Evolutionary conservation across 495 filamentous ascomycete species (phyloP).

Genomic region (Daldinia decipiens): DNA sequence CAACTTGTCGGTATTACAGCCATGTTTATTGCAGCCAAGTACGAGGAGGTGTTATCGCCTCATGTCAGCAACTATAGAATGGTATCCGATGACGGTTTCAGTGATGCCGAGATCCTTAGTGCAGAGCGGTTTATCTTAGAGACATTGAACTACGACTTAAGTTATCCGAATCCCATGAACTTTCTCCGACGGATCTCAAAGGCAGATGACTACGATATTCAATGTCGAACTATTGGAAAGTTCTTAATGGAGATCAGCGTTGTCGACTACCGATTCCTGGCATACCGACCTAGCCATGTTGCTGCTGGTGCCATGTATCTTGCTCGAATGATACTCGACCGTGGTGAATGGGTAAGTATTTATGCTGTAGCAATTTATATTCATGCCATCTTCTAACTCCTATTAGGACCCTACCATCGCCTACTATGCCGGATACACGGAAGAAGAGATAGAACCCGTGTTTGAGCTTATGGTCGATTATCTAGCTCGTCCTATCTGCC

Average conservation of each 20-base stretch:
- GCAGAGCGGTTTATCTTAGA: slow-evolving; percentile 93
- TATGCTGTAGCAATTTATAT: slow-evolving; percentile 3
- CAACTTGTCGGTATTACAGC: slow-evolving; percentile 97
- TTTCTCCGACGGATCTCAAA: slow-evolving; percentile 98
- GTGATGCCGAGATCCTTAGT: slow-evolving; percentile 94
- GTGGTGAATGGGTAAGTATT: slow-evolving; percentile 85
- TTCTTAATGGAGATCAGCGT: slow-evolving; percentile 98
- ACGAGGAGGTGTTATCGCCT: slow-evolving; percentile 96
- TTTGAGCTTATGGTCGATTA: slow-evolving; percentile 96
- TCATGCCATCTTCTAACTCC: slow-evolving; percentile 38
- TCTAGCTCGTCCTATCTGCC: slow-evolving; percentile 83
- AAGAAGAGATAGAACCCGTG: slow-evolving; percentile 91
- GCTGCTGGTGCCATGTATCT: slow-evolving; percentile 96
- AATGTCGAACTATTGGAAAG: slow-evolving; percentile 95
- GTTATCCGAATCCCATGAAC: slow-evolving; percentile 99
- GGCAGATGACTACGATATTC: slow-evolving; percentile 97
- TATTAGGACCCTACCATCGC: slow-evolving; percentile 82
- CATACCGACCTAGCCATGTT: slow-evolving; percentile 85
- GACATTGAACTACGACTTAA: slow-evolving; percentile 94
- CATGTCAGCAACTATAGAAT: slow-evolving; percentile 97
- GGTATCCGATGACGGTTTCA: slow-evolving; percentile 95
- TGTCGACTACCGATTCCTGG: slow-evolving; percentile 91
- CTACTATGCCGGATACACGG: slow-evolving; percentile 92
- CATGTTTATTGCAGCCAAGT: slow-evolving; percentile 99
- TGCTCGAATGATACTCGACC: slow-evolving; percentile 85